These are phyloP conservation scores for Nakazawaea wyomingensis DNA, from an alignment of 805 yeast genomes.

Conservation along the genomic window DNA sequence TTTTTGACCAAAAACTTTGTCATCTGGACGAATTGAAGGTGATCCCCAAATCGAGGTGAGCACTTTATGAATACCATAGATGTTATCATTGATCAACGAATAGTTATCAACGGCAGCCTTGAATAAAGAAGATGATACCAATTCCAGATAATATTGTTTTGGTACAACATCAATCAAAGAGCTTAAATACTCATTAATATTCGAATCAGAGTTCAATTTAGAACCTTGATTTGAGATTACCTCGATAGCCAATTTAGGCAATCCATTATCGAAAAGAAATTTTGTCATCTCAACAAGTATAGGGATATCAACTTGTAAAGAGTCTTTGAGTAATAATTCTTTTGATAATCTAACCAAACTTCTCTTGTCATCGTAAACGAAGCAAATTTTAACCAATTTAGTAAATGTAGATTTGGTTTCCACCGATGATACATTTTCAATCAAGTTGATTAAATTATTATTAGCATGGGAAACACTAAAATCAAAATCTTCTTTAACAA, in stretches of 20 bases:
- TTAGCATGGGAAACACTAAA: conserved; percentile 4
- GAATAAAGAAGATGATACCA: conserved; percentile 23
- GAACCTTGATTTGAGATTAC: conserved; percentile 27
- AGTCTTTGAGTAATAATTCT: conserved; percentile 24
- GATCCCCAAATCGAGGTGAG: conserved; percentile 15
- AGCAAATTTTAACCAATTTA: conserved; percentile 17
- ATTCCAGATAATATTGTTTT: conserved; percentile 12
- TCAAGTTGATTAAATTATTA: conserved; percentile 8
- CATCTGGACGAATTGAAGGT: background rate
- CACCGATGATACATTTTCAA: conserved; percentile 6
- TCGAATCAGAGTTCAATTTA: conserved; percentile 18
- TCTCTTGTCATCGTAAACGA: conserved; percentile 20
- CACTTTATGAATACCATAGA: conserved; percentile 29
- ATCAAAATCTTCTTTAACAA: conserved; percentile 29
- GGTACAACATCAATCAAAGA: conserved; percentile 24
- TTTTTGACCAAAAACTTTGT: conserved; percentile 15
- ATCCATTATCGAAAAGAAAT: conserved; percentile 14
- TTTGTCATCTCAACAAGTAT: conserved; percentile 20
- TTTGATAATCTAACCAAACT: conserved; percentile 23
- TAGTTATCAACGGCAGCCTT: conserved; percentile 27
- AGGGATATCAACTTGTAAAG: conserved; percentile 20
- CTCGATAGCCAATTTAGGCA: conserved; percentile 20
- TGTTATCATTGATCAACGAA: conserved; percentile 27
- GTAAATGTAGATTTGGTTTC: conserved; percentile 17
- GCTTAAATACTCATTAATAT: conserved; percentile 26